Evolutionary conservation across 2,329 filamentous ascomycete genomes (phyloP).

Genomic region (Apiospora pterosperma): DNA sequence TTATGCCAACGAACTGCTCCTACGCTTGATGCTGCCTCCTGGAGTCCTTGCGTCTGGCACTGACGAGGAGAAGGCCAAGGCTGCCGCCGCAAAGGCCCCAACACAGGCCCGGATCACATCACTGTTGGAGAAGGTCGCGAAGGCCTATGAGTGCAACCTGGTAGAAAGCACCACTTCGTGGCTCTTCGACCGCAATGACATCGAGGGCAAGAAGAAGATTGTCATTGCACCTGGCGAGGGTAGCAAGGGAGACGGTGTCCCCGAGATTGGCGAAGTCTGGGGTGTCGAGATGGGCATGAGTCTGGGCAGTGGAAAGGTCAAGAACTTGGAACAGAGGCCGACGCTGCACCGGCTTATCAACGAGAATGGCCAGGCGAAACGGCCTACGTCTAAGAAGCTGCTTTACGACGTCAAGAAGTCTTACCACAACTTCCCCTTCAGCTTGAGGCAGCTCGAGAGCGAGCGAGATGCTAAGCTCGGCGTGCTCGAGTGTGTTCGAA

Average conservation of each 20-base stretch:
- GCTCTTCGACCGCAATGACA: constrained; percentile 95
- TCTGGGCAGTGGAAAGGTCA: constrained; percentile 89
- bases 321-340: constrained; percentile 80
- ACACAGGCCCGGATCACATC: constrained; percentile 84
- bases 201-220: constrained; percentile 97
- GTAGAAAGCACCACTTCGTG: constrained; percentile 98
- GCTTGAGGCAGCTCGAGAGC: constrained; percentile 91
- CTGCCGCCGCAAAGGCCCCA: constrained; percentile 74
- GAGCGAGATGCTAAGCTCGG: constrained; percentile 95
- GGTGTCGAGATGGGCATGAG: constrained; percentile 95
- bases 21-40: constrained; percentile 88
- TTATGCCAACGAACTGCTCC: constrained; percentile 92
- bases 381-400: constrained; percentile 86
- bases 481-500: constrained; percentile 92
- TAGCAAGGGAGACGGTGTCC: constrained; percentile 83
- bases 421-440: constrained; percentile 97
- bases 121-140: constrained; percentile 86
- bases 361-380: constrained; percentile 90
- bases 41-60: constrained; percentile 78
- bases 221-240: constrained; percentile 84
- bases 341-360: constrained; percentile 92
- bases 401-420: constrained; percentile 95
- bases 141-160: constrained; percentile 85
- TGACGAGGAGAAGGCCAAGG: constrained; percentile 95
- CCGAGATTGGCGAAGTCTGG: constrained; percentile 93